phyloP scores from a whole-genome alignment of 352 stramenopile species.

The Phytopythium cucurbitacearum region DNA sequence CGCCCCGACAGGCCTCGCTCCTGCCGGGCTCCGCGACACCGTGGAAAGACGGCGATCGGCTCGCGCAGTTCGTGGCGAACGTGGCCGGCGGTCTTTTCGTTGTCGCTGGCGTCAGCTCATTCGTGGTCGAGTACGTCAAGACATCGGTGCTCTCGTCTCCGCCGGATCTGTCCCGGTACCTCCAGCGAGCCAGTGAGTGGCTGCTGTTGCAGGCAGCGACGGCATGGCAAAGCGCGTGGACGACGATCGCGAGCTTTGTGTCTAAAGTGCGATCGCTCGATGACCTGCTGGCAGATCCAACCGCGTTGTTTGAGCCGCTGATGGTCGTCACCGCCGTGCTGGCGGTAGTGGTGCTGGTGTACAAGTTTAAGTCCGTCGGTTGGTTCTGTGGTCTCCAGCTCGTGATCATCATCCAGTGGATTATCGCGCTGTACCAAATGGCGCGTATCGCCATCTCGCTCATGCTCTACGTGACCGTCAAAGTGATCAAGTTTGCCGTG shows the following conservation, averaged over 20 bases:
- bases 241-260: conserved; percentile 11
- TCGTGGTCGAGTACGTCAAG: conserved; percentile 22
- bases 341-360: conserved; percentile 18
- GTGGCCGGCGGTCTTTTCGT: conserved; percentile 48
- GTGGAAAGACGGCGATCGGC: conserved; percentile 60
- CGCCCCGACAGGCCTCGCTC: background rate
- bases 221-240: conserved; percentile 13
- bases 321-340: conserved; percentile 17
- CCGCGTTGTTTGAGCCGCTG: conserved; percentile 26
- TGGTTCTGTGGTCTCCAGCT: conserved; percentile 56
- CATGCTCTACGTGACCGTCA: conserved; percentile 42
- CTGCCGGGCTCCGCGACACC: conserved; percentile 12
- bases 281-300: conserved; percentile 31
- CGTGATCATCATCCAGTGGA: conserved; percentile 58
- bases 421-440: conserved; percentile 64
- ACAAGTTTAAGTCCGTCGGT: conserved; percentile 61
- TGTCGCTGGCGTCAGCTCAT: conserved; percentile 31
- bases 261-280: conserved; percentile 11
- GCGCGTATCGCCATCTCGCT: conserved; percentile 54
- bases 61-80: conserved; percentile 62
- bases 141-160: conserved; percentile 26
- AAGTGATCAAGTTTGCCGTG: conserved; percentile 37
- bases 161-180: conserved; percentile 19
- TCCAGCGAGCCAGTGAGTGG: conserved; percentile 8
- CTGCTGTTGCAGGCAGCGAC: background rate